Conservation (phyloP, 345 rosid species). For the Corymbia maculata region DNA sequence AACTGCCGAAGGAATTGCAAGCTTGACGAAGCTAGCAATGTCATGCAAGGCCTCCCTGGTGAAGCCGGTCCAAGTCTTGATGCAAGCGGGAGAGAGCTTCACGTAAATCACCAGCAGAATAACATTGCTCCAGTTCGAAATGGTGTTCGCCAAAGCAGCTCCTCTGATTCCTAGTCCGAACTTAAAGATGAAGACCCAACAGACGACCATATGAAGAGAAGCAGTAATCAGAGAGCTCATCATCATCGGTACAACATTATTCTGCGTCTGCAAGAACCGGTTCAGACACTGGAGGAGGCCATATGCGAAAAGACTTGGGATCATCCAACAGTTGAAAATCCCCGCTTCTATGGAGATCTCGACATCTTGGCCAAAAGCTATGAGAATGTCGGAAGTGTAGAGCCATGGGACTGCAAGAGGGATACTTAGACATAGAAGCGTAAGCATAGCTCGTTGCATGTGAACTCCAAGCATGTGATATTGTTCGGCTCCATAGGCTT, state of each 20-base stretch:
- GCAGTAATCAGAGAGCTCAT: constrained; percentile 19
- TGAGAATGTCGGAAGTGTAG: constrained; percentile 33
- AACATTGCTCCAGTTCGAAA: constrained; percentile 39
- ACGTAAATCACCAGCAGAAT: constrained; percentile 22
- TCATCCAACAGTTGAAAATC: constrained; percentile 42
- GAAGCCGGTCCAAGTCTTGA: constrained; percentile 43
- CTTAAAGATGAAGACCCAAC: constrained; percentile 33
- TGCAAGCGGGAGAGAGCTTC: constrained; percentile 21
- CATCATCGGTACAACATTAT: constrained; percentile 42
- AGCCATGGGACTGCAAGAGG: constrained; percentile 50
- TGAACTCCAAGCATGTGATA: constrained; percentile 56
- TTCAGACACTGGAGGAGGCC: constrained; percentile 53
- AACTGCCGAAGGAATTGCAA: constrained; percentile 42
- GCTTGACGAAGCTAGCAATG: constrained; percentile 24
- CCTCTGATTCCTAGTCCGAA: constrained; percentile 27
- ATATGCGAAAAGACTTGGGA: constrained; percentile 50
- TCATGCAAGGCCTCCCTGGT: constrained; percentile 27
- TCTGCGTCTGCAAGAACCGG: constrained; percentile 55
- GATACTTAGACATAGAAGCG: constrained; percentile 21
- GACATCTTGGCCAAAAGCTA: constrained; percentile 31
- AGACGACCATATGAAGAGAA: constrained; percentile 22
- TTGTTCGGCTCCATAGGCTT: constrained; percentile 64
- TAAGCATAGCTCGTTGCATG: constrained; percentile 58
- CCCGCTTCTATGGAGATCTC: constrained; percentile 31
- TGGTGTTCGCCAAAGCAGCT: constrained; percentile 30